A percentile compares a stretch with the other conserved stretches of the same genome.
Conservation (phyloP, 495 filamentous ascomycete species). For the Baudoinia panamericana region DNA sequence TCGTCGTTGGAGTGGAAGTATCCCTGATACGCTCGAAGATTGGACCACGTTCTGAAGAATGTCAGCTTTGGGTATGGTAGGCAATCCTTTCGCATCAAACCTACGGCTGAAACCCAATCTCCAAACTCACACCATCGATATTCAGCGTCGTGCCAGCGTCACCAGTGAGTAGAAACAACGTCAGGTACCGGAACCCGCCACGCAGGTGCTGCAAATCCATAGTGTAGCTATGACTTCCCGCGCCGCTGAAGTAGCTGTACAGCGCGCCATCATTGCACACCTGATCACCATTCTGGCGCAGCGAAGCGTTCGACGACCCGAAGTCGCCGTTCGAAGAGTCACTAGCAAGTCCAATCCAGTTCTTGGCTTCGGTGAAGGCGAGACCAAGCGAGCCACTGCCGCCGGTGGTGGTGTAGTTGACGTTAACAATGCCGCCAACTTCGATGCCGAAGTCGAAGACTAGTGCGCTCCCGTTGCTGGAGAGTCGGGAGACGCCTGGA, state of each 20-base stretch:
- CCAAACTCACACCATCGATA: conserved; percentile 9
- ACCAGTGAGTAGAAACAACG: conserved; percentile 28
- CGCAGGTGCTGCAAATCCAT: conserved; percentile 26
- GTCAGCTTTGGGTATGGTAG: too few relatives aligned
- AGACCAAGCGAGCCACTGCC: conserved; percentile 39
- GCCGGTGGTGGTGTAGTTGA: conserved; percentile 25
- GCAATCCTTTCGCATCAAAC: too few relatives aligned
- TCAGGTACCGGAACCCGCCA: conserved; percentile 36
- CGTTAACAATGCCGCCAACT: conserved; percentile 30
- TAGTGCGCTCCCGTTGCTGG: conserved; percentile 28
- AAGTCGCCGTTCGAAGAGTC: conserved; percentile 46
- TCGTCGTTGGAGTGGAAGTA: conserved; percentile 50
- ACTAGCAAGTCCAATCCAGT: conserved; percentile 48
- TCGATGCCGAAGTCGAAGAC: conserved; percentile 36
- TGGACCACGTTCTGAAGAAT: conserved; percentile 50
- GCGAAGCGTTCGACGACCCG: conserved; percentile 11
- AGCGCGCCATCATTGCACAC: conserved; percentile 19
- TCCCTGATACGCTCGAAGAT: conserved; percentile 27
- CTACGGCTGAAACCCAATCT: conserved; percentile 43
- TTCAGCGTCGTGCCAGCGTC: conserved; percentile 6
- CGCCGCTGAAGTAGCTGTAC: conserved; percentile 31
- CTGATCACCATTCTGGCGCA: conserved; percentile 16
- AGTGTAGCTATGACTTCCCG: conserved; percentile 30
- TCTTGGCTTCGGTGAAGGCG: conserved; percentile 49
- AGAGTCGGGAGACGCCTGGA: conserved; percentile 20